These are phyloP conservation scores for Thelonectria blattea DNA, from an alignment of 2,329 filamentous ascomycete genomes.

Conservation along the genomic window DNA sequence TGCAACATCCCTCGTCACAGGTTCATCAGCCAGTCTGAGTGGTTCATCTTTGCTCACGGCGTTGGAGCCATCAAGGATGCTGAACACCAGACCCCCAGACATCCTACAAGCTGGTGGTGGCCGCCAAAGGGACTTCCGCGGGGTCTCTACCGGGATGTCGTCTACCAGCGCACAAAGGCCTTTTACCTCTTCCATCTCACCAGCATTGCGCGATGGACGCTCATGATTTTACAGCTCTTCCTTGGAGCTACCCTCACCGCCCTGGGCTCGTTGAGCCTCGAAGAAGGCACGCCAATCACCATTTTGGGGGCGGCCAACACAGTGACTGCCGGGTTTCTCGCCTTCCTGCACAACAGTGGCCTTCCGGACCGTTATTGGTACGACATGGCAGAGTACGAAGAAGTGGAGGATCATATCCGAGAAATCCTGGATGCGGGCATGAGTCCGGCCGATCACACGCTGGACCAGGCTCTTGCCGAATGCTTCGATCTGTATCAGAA, in stretches of 20 bases:
- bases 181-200: conserved; percentile 52
- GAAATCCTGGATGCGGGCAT: conserved; percentile 56
- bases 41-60: conserved; percentile 54
- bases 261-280: conserved; percentile 50
- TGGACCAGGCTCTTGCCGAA: conserved; percentile 54
- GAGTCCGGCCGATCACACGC: conserved; percentile 48
- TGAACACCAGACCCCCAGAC: conserved; percentile 51
- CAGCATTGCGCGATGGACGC: conserved; percentile 50
- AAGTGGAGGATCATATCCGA: conserved; percentile 57
- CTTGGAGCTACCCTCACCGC: conserved; percentile 57
- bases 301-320: conserved; percentile 58
- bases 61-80: conserved; percentile 53
- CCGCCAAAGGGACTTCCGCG: conserved; percentile 54
- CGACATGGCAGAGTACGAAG: conserved; percentile 56
- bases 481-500: conserved; percentile 54
- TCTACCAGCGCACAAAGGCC: conserved; percentile 52
- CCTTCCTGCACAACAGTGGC: conserved; percentile 60
- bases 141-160: conserved; percentile 57
- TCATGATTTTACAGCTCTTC: conserved; percentile 57
- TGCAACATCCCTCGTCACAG: conserved; percentile 38
- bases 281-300: conserved; percentile 52
- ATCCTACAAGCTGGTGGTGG: conserved; percentile 52
- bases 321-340: conserved; percentile 55
- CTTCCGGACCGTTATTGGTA: conserved; percentile 58
- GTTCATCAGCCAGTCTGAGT: conserved; percentile 52